Evolutionary conservation across 2,329 filamentous ascomycete species (phyloP), one percentile per base, ranked within the genome.

Genomic region (Diaporthe batatas): DNA sequence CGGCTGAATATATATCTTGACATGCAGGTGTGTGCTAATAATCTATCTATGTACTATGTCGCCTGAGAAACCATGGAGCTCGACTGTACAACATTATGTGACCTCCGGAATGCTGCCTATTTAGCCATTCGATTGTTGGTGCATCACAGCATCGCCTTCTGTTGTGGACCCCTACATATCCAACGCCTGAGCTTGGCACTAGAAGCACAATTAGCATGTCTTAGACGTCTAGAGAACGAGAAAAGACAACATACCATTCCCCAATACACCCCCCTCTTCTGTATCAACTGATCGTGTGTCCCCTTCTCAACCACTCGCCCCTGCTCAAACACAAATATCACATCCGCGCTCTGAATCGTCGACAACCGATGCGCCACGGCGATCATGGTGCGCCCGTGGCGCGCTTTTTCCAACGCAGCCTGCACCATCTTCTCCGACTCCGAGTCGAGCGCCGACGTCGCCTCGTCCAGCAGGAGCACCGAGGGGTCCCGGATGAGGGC

Each of bases 281-380:
- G 58, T 10, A 64, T 25, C 42, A 64, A n/a, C 39, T 49, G 12
- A 10, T 53, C 54, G 80, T 98, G 96, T 10, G 91, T 94, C 5
- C 96, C 96, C 76, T 90, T 88, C 85, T 98, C 96, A 1, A 97
- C 93, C 55, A 98, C 90, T 73, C 91, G 88, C 10, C 96, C 96
- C 77, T 94, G 91, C 81, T 98, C 95, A 80, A 98, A 96, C 21
- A 98, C 96, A 76, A 97, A 98, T 77, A 98, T 98, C 62, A 96
- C 85, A 79, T 98, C 96, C 0, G 96, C 96, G 80, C 96, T 95
- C 80, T 98, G 95, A 73, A 98, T 98, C 0, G 96, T 98, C 79
- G 91, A 94, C 7, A 98, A 85, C 29, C 96, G 88, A 82, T 99
- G 96, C 2, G 96, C 96, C 0, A 99, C 96, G 0, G 96, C 95